phyloP scores from a whole-genome alignment of 441 rosid genomes.

The Mallotus repandus region DNA sequence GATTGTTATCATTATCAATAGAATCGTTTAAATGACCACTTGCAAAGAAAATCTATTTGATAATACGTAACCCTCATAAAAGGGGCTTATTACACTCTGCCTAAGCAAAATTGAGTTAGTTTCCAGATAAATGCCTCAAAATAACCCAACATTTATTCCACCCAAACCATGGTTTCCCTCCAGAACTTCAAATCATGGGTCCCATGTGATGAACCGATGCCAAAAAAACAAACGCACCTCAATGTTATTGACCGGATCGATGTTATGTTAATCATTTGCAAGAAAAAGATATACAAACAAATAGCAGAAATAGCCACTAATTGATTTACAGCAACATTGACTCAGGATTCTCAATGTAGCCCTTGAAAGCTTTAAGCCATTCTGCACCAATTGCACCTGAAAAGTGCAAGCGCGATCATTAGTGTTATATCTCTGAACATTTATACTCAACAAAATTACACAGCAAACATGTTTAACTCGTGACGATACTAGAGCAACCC shows the following conservation, averaged over 20 bases:
- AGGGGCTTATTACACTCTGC: neutral
- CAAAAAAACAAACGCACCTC: constrained; percentile 10
- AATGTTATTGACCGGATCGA: neutral
- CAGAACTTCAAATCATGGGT: neutral
- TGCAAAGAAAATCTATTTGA: neutral
- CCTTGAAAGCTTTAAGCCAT: constrained; percentile 93
- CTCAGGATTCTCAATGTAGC: constrained; percentile 89
- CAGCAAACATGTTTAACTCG: neutral
- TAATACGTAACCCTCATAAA: neutral
- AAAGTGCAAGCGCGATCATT: constrained; percentile 15
- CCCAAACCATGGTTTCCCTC: neutral
- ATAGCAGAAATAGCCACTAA: neutral
- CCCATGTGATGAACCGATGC: neutral
- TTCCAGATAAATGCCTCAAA: constrained; percentile 14
- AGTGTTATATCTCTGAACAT: constrained; percentile 3
- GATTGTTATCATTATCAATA: neutral
- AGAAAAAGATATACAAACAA: constrained; percentile 12
- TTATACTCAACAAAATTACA: constrained; percentile 6
- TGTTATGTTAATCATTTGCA: neutral
- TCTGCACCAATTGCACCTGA: constrained; percentile 93
- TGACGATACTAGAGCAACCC: constrained; percentile 10
- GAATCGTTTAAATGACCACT: neutral
- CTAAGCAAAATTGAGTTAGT: constrained; percentile 16
- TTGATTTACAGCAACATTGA: constrained; percentile 76
- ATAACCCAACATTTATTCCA: constrained; percentile 15